Percentiles rank a stretch among this genome's conserved stretches.
Evolutionary conservation across 2,329 filamentous ascomycete species (phyloP).

Genomic region (Aspergillus flavus): DNA sequence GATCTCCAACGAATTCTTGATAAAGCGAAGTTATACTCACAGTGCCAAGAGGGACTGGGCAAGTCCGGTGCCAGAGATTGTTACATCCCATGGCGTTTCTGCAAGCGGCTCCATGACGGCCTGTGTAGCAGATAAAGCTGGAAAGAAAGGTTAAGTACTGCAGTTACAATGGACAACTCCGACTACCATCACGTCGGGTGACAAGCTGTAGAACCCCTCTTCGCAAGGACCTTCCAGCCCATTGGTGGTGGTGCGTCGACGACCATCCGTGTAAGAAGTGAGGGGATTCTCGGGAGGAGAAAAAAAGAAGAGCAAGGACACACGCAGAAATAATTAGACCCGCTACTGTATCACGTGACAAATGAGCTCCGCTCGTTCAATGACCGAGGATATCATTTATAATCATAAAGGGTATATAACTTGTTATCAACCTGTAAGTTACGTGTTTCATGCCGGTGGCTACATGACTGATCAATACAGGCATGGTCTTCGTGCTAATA

Average conservation of each 20-base stretch:
- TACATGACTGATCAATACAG: not conserved
- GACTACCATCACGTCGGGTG: conserved; percentile 28
- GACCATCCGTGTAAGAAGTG: conserved; percentile 15
- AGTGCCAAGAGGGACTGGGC: conserved; percentile 78
- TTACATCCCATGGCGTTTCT: conserved; percentile 76
- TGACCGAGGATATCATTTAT: not conserved
- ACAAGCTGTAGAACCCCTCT: conserved; percentile 16
- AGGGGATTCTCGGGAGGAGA: conserved; percentile 13
- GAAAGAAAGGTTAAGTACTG: conserved; percentile 21
- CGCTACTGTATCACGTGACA: conserved; percentile 25
- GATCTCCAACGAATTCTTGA: conserved; percentile 14
- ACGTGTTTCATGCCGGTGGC: not conserved
- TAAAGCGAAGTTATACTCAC: conserved; percentile 50
- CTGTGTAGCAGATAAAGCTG: conserved; percentile 20
- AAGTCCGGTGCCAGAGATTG: conserved; percentile 77
- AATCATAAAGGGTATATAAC: not conserved
- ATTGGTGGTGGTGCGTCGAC: conserved; percentile 21
- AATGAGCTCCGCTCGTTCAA: conserved; percentile 1
- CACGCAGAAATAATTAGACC: conserved; percentile 23
- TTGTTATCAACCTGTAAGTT: not conserved
- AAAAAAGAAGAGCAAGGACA: conserved; percentile 21
- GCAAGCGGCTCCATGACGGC: conserved; percentile 69
- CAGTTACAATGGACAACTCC: conserved; percentile 18
- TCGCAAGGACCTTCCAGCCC: conserved; percentile 18
- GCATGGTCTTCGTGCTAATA: not conserved